Evolutionary conservation across 148 eudicot species (phyloP).

Genomic region (Rhododendron kiyosumense): DNA sequence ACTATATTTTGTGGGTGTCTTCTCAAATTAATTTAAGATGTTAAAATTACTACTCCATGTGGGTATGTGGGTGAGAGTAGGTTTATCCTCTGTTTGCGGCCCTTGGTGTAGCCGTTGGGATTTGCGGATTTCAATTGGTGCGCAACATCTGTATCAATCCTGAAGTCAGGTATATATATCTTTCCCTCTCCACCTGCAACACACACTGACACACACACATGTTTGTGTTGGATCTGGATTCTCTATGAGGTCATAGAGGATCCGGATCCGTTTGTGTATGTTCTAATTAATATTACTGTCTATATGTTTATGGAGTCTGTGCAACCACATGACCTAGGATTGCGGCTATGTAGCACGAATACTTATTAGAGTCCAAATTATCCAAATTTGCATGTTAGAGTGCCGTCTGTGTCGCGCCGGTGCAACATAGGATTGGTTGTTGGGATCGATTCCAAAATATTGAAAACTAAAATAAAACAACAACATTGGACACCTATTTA

Average conservation of each 20-base stretch:
- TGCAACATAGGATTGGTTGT: no score
- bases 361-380: no score
- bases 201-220: no score
- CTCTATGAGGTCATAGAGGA: no score
- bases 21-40: neutral
- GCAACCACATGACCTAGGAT: no score
- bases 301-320: neutral
- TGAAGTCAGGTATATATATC: slow-evolving; percentile 64
- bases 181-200: neutral
- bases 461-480: no score
- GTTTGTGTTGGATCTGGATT: no score
- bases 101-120: slow-evolving; percentile 70
- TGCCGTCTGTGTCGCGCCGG: no score
- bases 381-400: no score
- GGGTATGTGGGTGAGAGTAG: slow-evolving; percentile 19
- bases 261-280: neutral
- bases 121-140: slow-evolving; percentile 67
- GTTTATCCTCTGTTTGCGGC: slow-evolving; percentile 74
- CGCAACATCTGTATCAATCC: slow-evolving; percentile 72
- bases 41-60: slow-evolving; percentile 3
- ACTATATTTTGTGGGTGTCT: neutral
- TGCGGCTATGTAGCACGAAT: no score
- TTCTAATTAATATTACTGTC: neutral
- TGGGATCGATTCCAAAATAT: no score
- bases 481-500: no score